A percentile compares a stretch with the other conserved stretches of the same genome.
Evolutionary conservation across 306 rosid genomes (phyloP).

Genomic region (Cicer arietinum): DNA sequence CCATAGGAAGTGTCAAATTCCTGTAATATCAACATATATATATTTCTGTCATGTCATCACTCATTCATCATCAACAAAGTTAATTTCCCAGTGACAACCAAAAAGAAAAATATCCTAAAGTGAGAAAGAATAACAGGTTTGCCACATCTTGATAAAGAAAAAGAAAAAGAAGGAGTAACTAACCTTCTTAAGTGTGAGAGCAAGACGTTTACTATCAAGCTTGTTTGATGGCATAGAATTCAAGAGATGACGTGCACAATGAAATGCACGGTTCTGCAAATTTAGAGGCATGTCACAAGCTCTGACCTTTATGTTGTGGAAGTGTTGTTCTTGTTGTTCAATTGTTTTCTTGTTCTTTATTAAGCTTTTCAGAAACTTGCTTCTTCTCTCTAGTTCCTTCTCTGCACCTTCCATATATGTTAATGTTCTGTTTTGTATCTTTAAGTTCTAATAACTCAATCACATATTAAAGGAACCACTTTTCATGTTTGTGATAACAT

Average conservation of each 20-base stretch:
- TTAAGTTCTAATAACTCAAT: too few relatives aligned
- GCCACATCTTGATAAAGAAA: background rate
- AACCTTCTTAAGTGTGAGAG: constrained; percentile 93
- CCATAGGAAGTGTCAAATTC: constrained; percentile 89
- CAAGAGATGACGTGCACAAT: constrained; percentile 70
- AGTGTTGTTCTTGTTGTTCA: constrained; percentile 61
- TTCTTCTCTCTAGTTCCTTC: constrained; percentile 86
- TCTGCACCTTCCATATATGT: constrained; percentile 76
- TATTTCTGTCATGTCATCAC: constrained; percentile 27
- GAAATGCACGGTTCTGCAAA: constrained; percentile 79
- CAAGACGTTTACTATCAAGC: constrained; percentile 83
- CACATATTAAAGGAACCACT: background rate
- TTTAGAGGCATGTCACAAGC: constrained; percentile 83
- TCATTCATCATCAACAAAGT: too few relatives aligned
- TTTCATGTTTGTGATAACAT: background rate
- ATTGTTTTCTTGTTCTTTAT: constrained; percentile 84
- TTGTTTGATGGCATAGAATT: constrained; percentile 84
- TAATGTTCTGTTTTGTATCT: background rate
- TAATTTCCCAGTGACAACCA: too few relatives aligned
- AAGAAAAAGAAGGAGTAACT: constrained; percentile 59
- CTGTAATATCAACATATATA: constrained; percentile 49
- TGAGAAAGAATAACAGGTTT: background rate
- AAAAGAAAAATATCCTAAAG: background rate
- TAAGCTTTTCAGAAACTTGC: constrained; percentile 73
- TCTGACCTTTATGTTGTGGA: constrained; percentile 57